Percentiles rank a stretch among this genome's conserved stretches.
Evolutionary conservation across 2,329 filamentous ascomycete species (phyloP).

Genomic region (Trichoderma citrinoviride): DNA sequence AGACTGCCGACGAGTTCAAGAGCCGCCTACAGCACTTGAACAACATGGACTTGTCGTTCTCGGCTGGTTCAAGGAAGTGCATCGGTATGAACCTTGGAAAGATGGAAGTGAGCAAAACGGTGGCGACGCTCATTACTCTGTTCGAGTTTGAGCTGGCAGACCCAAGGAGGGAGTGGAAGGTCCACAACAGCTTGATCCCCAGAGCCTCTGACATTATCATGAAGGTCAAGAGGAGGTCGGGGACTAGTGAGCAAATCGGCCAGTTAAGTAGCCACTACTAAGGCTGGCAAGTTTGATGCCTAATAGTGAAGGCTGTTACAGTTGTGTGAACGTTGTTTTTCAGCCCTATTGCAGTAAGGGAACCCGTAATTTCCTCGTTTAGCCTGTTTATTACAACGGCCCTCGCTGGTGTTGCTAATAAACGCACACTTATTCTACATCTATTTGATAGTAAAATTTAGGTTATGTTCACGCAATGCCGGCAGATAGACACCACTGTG

Average conservation of each 20-base stretch:
- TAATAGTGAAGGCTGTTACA: too few species aligned
- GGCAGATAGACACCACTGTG: too few species aligned
- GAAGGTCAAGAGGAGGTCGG: not conserved
- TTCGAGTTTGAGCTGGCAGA: slow-evolving; percentile 37
- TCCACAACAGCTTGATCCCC: slow-evolving; percentile 22
- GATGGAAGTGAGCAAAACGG: slow-evolving; percentile 46
- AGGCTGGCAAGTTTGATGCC: not conserved
- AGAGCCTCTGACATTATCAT: not conserved
- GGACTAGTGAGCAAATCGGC: not conserved
- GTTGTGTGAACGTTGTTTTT: too few species aligned
- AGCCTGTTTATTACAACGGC: too few species aligned
- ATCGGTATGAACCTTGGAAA: slow-evolving; percentile 43
- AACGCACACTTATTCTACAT: too few species aligned
- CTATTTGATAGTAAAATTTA: too few species aligned
- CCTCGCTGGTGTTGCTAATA: too few species aligned
- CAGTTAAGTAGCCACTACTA: not conserved
- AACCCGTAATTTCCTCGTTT: too few species aligned
- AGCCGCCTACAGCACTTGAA: slow-evolving; percentile 32
- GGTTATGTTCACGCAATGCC: too few species aligned
- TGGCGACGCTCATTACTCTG: slow-evolving; percentile 42
- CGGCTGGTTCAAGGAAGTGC: slow-evolving; percentile 42
- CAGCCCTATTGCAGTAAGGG: too few species aligned
- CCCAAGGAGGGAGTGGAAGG: slow-evolving; percentile 26
- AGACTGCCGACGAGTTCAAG: slow-evolving; percentile 23
- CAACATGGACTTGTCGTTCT: slow-evolving; percentile 40